Base-by-base conservation (phyloP, 2,329 filamentous ascomycete genomes). In the Ilyonectria destructans region DNA sequence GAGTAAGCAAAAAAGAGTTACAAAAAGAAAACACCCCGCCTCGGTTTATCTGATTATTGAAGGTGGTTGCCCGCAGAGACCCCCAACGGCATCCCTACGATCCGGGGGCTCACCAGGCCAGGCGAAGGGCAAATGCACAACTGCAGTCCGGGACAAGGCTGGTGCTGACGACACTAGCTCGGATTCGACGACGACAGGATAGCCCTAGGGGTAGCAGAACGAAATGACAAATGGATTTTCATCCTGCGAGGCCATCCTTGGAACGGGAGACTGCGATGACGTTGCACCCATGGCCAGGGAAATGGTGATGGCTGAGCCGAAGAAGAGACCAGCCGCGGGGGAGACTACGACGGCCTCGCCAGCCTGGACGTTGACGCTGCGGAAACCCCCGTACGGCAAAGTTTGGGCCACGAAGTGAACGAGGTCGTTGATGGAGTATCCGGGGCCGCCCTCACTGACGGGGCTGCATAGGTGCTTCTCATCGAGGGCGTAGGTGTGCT, bases 201-300 rank as follows among this genome's bases (percentile, higher is more conserved):
- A 4, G 23, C 23, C 23, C 23, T 23, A 23, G 23, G 3, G 23
- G 23, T 23, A 23, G 23, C 23, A 23, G 23, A 23, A 23, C 3
- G 23, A 23, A 23, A 23, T 4, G 3, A 4, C 23, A 23, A 4
- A 23, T 4, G 3, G 23, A 4, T 2, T 2, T 23, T 23, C 23
- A 23, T 23, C 23, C 23, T 4, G 57, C 76, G 6, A 86, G 73
- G 15, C 75, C 75, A 5, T 74, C 69, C 55, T 76, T 73, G 64
- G 84, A 86, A 17, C 86, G 78, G 2, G 86, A 85, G 65, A 86
- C 80, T 2, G 87, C 87, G 55, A 89, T 82, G 17, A 89, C 86
- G 10, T 78, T 5, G 85, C 86, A 0, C 87, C 88, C 77, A 88
- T 83, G 1, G 86, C 84, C 1, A 85, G 63, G 0, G 86, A 87